Conservation (phyloP, 106 monocot species). For the Dioscorea alata region DNA sequence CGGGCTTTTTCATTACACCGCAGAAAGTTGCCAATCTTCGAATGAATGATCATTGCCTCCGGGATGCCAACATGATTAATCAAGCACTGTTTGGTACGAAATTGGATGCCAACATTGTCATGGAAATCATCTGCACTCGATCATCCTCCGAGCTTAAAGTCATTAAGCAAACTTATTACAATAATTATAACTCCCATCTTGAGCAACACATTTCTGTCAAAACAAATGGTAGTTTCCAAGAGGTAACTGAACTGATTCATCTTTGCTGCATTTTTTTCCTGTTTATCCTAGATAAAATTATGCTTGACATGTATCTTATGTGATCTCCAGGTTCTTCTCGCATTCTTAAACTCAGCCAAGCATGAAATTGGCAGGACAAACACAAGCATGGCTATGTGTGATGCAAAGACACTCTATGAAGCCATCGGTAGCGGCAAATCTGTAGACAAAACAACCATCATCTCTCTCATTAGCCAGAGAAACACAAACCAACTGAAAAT, state of each 20-base stretch:
- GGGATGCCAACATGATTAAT: slow-evolving; percentile 31
- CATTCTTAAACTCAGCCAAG: slow-evolving; percentile 28
- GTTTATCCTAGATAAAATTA: too few species aligned
- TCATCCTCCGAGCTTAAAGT: slow-evolving; percentile 22
- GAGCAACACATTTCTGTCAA: slow-evolving; percentile 27
- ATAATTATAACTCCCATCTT: slow-evolving; percentile 20
- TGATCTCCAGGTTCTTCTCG: slow-evolving; percentile 30
- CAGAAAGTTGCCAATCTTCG: slow-evolving; percentile 39
- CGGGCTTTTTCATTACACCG: background rate
- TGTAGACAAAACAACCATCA: slow-evolving; percentile 23
- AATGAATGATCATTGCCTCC: slow-evolving; percentile 15
- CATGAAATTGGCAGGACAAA: slow-evolving; percentile 14
- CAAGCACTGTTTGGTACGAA: slow-evolving; percentile 16
- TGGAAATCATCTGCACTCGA: slow-evolving; percentile 41
- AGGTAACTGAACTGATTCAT: slow-evolving; percentile 12
- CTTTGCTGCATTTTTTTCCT: background rate
- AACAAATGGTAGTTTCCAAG: slow-evolving; percentile 23
- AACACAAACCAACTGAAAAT: slow-evolving; percentile 26
- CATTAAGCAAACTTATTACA: slow-evolving; percentile 24
- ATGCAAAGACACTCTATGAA: slow-evolving; percentile 46
- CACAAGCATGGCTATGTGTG: slow-evolving; percentile 41
- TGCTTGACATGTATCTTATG: background rate
- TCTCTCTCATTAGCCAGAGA: slow-evolving; percentile 22
- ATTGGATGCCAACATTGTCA: slow-evolving; percentile 12
- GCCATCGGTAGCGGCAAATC: slow-evolving; percentile 31